Evolutionary conservation across 2,329 filamentous ascomycete species (phyloP).

Genomic region (Diplodia scrobiculata): DNA sequence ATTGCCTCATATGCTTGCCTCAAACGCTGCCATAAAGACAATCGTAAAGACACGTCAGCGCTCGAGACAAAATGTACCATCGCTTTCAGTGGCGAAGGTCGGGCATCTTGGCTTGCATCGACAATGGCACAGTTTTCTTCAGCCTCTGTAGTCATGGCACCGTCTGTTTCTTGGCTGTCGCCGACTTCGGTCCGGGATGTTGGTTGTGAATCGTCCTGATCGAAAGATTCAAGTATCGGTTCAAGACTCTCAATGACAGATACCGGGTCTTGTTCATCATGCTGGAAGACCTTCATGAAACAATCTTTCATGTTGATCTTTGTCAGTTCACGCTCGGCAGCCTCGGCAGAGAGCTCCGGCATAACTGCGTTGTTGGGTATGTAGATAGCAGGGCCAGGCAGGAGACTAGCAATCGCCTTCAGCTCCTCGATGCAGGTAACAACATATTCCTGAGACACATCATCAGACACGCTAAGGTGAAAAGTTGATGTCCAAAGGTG

Average conservation of each 20-base stretch:
- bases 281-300: conserved; percentile 84
- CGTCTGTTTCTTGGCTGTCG: conserved; percentile 29
- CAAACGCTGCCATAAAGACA: conserved; percentile 90
- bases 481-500: conserved; percentile 69
- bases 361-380: conserved; percentile 86
- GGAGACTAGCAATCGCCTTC: conserved; percentile 55
- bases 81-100: conserved; percentile 59
- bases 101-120: conserved; percentile 23
- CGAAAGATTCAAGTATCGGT: conserved; percentile 77
- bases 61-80: conserved; percentile 82
- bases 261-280: conserved; percentile 77
- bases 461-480: conserved; percentile 59
- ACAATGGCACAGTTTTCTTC: conserved; percentile 27
- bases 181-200: conserved; percentile 24
- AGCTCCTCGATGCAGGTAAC: conserved; percentile 65
- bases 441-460: conserved; percentile 61
- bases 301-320: conserved; percentile 96
- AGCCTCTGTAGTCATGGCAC: conserved; percentile 28
- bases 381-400: conserved; percentile 56
- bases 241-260: conserved; percentile 89
- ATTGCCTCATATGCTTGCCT: conserved; percentile 85
- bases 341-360: conserved; percentile 79
- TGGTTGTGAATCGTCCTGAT: neutral
- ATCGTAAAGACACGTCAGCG: conserved; percentile 77
- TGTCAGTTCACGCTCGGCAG: conserved; percentile 86